Percentiles rank a stretch among this genome's conserved stretches.
Conservation (phyloP, 164 flowering plant genomes). For the Sextonia rubra region DNA sequence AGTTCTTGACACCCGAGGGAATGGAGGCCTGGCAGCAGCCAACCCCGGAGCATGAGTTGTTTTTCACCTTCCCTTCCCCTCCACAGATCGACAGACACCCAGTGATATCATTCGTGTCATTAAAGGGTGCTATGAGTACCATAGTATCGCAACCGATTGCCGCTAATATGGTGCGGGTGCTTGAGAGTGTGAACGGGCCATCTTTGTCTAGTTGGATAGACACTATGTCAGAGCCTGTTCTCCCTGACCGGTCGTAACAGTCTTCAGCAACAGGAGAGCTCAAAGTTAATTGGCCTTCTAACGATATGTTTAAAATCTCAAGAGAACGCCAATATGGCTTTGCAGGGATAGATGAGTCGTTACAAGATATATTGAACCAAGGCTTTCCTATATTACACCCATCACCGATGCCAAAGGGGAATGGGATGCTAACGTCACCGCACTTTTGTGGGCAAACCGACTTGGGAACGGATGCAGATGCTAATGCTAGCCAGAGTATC, state of each 20-base stretch:
- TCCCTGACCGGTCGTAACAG: background rate
- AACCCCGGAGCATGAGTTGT: conserved; percentile 8
- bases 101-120: background rate
- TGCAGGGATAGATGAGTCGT: conserved; percentile 1
- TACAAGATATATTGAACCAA: conserved; percentile 3
- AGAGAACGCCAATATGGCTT: background rate
- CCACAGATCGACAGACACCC: conserved; percentile 8
- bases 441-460: conserved; percentile 20
- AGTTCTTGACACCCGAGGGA: background rate
- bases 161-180: conserved; percentile 3
- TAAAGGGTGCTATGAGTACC: background rate
- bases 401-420: conserved; percentile 29
- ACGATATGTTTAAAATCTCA: conserved; percentile 2
- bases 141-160: conserved; percentile 11
- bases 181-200: conserved; percentile 1
- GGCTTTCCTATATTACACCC: conserved; percentile 3
- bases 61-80: background rate
- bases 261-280: background rate
- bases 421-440: conserved; percentile 27
- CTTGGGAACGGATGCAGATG: background rate
- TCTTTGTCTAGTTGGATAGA: background rate
- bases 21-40: conserved; percentile 14
- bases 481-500: background rate
- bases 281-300: background rate
- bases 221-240: background rate